These are phyloP conservation scores for Vigna hirtella DNA, from an alignment of 306 rosid species.

Conservation along the genomic window DNA sequence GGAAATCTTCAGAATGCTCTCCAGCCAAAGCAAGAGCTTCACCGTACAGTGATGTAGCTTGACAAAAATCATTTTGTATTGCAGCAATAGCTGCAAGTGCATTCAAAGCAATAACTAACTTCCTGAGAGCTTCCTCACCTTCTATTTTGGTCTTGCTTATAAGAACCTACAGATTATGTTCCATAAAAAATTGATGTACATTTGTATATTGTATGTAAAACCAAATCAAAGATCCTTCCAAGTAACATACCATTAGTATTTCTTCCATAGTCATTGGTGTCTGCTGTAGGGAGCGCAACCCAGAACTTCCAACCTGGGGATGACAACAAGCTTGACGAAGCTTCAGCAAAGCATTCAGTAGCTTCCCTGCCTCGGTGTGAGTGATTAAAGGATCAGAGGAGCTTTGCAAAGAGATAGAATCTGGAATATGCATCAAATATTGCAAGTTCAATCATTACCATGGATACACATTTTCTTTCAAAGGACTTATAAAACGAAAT, in stretches of 20 bases:
- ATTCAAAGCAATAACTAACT: constrained; percentile 80
- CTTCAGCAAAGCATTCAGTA: constrained; percentile 85
- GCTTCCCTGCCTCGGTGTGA: constrained; percentile 89
- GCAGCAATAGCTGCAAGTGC: constrained; percentile 85
- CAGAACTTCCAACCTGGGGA: constrained; percentile 98
- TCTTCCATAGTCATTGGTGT: constrained; percentile 99
- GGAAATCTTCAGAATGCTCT: constrained; percentile 85
- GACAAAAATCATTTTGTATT: constrained; percentile 68
- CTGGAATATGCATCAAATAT: constrained; percentile 55
- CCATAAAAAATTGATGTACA: constrained; percentile 35
- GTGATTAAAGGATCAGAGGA: constrained; percentile 71
- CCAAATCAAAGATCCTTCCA: constrained; percentile 33
- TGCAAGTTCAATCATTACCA: constrained; percentile 47
- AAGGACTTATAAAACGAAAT: constrained; percentile 47
- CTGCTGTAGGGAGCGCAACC: constrained; percentile 92
- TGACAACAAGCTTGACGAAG: constrained; percentile 99
- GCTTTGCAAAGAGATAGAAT: constrained; percentile 55
- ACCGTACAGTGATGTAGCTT: constrained; percentile 76
- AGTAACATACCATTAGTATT: constrained; percentile 73
- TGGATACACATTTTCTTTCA: constrained; percentile 34
- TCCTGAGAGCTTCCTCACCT: constrained; percentile 97
- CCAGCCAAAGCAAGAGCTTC: constrained; percentile 82
- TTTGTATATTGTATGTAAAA: neutral
- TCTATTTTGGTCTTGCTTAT: constrained; percentile 89
- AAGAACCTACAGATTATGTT: constrained; percentile 73